Evolutionary conservation across 768 basidiomycete genomes (phyloP), one percentile per base, ranked within the genome.

Genomic region (Amanita thiersii): DNA sequence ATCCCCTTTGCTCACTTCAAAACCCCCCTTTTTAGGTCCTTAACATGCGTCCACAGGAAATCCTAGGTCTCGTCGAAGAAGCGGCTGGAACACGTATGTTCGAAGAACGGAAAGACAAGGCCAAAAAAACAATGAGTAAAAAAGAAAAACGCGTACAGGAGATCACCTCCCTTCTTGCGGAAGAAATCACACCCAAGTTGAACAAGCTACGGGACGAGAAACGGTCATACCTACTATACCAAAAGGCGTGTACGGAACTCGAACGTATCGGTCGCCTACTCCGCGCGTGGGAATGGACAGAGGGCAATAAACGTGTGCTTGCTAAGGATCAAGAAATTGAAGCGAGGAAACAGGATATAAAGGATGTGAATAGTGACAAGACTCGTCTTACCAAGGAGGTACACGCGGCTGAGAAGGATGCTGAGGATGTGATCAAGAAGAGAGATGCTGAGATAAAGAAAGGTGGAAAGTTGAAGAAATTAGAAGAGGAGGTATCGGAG

Each of bases 81-180:
- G 96, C 96, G 0, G 90, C 93, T 0, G 96, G 96, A 4, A 99
- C 96, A 20, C 82, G 91, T 19, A 98, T 98, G 96, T 99, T 97
- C 54, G 96, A 99, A 58, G 94, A 98, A 40, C 79, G 88, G 12
- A 99, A 98, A 57, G 92, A 96, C 57, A 96, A 96, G 59, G 93
- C 94, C 5, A 76, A 83, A 55, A 90, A 86, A 62, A 96, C 89
- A 0, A 99, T 99, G 85, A 73, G 73, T 18, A 97, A 94, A 73
- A 98, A 98, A 65, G 90, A 98, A 50, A 97, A 94, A 63, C 82
- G 86, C 46, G 85, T 98, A 10, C 80, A 87, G 44, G 93, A 98
- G 61, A 81, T 96, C 55, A 82, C 75, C 11, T 68, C 77, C 1
- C 68, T 88, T 14, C 75, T 97, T 18, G 60, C 65, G 0, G 92